Conservation (phyloP, 83 land plant species). For the Picea engelmannii region DNA sequence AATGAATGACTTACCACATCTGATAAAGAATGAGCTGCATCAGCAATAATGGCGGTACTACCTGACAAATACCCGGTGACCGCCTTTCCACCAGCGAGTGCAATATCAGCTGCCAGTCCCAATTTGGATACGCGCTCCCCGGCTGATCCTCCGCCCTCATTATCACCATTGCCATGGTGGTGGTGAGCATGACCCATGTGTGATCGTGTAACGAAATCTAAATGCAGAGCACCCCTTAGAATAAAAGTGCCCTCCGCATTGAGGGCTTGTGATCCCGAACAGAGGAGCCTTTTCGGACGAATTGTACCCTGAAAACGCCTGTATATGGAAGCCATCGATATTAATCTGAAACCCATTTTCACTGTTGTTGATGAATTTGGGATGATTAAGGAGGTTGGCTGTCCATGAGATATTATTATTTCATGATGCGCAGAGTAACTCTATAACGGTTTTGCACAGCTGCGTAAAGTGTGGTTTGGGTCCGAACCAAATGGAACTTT, state of each 20-base stretch:
- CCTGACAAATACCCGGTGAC: slow-evolving; percentile 86
- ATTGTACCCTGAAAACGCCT: background rate
- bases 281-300: background rate
- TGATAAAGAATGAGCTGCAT: slow-evolving; percentile 96
- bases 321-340: background rate
- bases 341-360: slow-evolving; percentile 11
- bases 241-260: background rate
- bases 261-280: background rate
- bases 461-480: too few species aligned
- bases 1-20: slow-evolving; percentile 67
- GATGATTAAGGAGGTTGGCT: background rate
- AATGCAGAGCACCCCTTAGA: background rate
- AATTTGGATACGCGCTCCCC: slow-evolving; percentile 67
- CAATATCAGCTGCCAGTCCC: slow-evolving; percentile 76
- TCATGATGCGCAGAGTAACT: too few species aligned
- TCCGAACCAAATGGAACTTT: too few species aligned
- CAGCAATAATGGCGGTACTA: slow-evolving; percentile 94
- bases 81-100: slow-evolving; percentile 70
- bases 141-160: slow-evolving; percentile 29
- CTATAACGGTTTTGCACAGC: too few species aligned
- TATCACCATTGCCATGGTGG: slow-evolving; percentile 24
- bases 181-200: slow-evolving; percentile 73
- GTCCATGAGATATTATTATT: too few species aligned
- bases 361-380: background rate
- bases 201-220: slow-evolving; percentile 38